phyloP scores from a whole-genome alignment of 345 rosid species.

The Adansonia digitata region DNA sequence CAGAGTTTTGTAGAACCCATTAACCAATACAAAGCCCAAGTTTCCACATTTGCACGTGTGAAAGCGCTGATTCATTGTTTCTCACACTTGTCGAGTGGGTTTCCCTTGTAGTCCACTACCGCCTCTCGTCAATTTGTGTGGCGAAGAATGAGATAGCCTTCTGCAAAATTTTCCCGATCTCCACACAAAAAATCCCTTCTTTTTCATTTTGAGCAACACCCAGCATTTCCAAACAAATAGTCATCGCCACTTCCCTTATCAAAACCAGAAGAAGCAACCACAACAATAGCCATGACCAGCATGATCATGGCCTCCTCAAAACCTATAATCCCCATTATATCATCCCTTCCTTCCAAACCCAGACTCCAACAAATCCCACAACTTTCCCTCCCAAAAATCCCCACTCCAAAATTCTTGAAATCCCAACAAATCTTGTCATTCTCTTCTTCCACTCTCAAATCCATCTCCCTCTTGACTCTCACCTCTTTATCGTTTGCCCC shows the following conservation, averaged over 20 bases:
- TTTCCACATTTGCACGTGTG: too few species aligned
- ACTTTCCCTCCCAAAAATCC: conserved; percentile 28
- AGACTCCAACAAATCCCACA: conserved; percentile 30
- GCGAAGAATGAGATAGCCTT: conserved; percentile 49
- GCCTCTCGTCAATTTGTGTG: conserved; percentile 59
- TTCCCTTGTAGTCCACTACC: not conserved
- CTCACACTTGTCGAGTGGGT: too few species aligned
- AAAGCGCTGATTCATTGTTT: too few species aligned
- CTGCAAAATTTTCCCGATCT: conserved; percentile 9
- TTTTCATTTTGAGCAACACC: not conserved
- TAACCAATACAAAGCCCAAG: not conserved
- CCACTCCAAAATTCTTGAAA: conserved; percentile 28
- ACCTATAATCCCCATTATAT: conserved; percentile 26
- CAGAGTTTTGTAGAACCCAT: conserved; percentile 29
- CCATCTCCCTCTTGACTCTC: conserved; percentile 56
- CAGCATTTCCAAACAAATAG: conserved; percentile 14
- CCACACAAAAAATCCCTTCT: conserved; percentile 9
- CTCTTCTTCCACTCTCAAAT: conserved; percentile 53
- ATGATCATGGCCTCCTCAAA: conserved; percentile 73
- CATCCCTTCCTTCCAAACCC: conserved; percentile 31
- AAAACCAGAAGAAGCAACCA: too few species aligned
- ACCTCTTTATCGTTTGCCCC: conserved; percentile 42
- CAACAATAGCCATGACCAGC: conserved; percentile 75
- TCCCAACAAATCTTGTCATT: conserved; percentile 31
- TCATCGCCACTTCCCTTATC: too few species aligned